Evolutionary conservation across 2,329 filamentous ascomycete genomes (phyloP).

Genomic region (Ustilaginoidea virens): DNA sequence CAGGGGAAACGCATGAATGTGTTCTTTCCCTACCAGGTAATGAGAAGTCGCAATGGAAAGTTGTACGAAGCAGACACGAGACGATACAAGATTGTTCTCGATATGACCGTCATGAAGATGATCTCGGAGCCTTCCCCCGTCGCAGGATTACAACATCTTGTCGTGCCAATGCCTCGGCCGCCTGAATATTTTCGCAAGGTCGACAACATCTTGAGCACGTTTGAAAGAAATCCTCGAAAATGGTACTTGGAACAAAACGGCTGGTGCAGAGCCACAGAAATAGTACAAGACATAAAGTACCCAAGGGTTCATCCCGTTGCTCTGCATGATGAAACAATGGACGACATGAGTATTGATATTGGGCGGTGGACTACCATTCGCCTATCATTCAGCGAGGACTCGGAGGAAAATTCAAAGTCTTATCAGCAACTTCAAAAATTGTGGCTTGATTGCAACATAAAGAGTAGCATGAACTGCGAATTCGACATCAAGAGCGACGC

Average conservation of each 20-base stretch:
- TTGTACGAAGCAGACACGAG: constrained; percentile 8
- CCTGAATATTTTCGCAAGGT: constrained; percentile 30
- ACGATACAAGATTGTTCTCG: constrained; percentile 26
- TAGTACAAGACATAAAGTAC: constrained; percentile 20
- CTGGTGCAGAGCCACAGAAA: constrained; percentile 34
- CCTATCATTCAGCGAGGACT: constrained; percentile 16
- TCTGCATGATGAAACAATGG: constrained; percentile 19
- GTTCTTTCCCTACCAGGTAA: constrained; percentile 14
- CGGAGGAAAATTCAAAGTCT: constrained; percentile 13
- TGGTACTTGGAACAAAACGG: constrained; percentile 27
- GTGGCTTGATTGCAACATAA: constrained; percentile 60
- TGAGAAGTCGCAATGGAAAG: too few species aligned
- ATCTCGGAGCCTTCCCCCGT: constrained; percentile 18
- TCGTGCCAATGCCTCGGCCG: constrained; percentile 33
- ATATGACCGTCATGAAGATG: constrained; percentile 29
- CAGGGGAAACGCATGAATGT: constrained; percentile 13
- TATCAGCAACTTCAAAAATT: constrained; percentile 28
- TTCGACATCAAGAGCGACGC: constrained; percentile 22
- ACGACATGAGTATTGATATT: constrained; percentile 28
- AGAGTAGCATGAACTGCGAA: constrained; percentile 22
- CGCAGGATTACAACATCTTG: constrained; percentile 20
- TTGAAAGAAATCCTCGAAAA: constrained; percentile 12
- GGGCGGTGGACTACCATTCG: constrained; percentile 42
- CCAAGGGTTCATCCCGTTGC: constrained; percentile 21
- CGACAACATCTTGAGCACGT: constrained; percentile 16